These are phyloP conservation scores for Pholiota conissans DNA, from an alignment of 768 basidiomycete species.

Conservation along the genomic window DNA sequence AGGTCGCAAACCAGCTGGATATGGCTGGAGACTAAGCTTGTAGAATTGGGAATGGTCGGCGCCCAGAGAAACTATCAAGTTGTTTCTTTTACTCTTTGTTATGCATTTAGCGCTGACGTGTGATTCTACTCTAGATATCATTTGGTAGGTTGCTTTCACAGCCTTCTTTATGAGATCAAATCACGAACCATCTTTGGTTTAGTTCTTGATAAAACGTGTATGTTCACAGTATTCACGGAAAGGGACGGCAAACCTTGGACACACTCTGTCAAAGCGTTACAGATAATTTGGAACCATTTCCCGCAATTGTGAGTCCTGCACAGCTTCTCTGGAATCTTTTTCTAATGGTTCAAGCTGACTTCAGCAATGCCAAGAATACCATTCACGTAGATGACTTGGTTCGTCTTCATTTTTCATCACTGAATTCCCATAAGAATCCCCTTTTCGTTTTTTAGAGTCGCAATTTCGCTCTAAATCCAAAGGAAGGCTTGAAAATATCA, in stretches of 20 bases:
- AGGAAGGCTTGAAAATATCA: constrained; percentile 79
- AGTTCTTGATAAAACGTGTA: constrained; percentile 85
- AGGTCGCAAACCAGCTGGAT: constrained; percentile 89
- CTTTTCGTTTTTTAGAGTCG: constrained; percentile 54
- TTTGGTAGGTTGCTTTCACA: constrained; percentile 47
- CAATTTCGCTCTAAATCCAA: constrained; percentile 87
- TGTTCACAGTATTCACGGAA: constrained; percentile 86
- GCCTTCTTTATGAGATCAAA: neutral
- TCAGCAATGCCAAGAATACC: constrained; percentile 67
- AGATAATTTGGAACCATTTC: constrained; percentile 87
- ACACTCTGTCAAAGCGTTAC: constrained; percentile 79
- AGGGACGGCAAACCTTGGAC: constrained; percentile 72
- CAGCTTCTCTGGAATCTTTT: neutral
- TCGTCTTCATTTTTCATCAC: neutral
- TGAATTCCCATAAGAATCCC: constrained; percentile 1
- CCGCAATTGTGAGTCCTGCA: constrained; percentile 62
- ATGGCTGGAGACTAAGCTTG: constrained; percentile 86
- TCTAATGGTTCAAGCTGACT: neutral
- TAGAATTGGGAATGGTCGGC: constrained; percentile 85
- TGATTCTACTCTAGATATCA: constrained; percentile 50
- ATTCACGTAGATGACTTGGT: constrained; percentile 89
- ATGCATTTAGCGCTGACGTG: no score
- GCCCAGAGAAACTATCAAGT: constrained; percentile 71
- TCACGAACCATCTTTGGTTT: constrained; percentile 6
- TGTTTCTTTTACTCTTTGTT: constrained; percentile 9